Percentiles rank a stretch among this genome's conserved stretches.
These are phyloP conservation scores for Cladosporium sp. DNA, from an alignment of 2,329 filamentous ascomycete genomes.

Conservation along the genomic window DNA sequence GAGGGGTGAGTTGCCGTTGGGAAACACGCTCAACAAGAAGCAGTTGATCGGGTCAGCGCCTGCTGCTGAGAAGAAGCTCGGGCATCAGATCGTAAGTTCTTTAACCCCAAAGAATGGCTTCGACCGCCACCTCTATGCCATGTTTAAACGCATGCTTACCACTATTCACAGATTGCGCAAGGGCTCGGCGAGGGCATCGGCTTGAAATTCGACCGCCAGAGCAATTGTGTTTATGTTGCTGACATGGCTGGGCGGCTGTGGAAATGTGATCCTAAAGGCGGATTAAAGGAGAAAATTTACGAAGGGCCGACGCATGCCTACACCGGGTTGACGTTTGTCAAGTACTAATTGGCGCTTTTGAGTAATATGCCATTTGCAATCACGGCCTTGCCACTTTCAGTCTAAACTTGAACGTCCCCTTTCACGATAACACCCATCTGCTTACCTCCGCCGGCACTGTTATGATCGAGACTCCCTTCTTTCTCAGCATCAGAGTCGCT, in stretches of 20 bases:
- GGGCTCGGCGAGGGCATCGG: constrained; percentile 15
- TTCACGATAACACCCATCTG: not conserved
- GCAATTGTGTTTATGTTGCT: constrained; percentile 12
- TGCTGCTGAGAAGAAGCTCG: constrained; percentile 17
- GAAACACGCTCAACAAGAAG: constrained; percentile 50
- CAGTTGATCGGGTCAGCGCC: constrained; percentile 14
- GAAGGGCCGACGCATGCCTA: constrained; percentile 11
- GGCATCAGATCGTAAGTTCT: constrained; percentile 8
- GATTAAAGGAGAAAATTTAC: constrained; percentile 13
- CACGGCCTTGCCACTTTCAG: too few species aligned
- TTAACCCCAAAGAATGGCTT: not conserved
- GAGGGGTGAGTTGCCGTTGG: constrained; percentile 53
- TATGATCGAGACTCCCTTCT: not conserved
- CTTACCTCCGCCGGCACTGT: not conserved
- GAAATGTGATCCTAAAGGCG: constrained; percentile 12
- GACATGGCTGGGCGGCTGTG: constrained; percentile 14
- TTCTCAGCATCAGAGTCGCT: not conserved
- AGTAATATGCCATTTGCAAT: too few species aligned
- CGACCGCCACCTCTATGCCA: not conserved
- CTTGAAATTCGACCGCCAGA: constrained; percentile 14
- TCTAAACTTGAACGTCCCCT: not conserved
- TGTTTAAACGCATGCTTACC: not conserved
- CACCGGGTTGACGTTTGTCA: constrained; percentile 14
- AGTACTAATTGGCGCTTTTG: not conserved
- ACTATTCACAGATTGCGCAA: constrained; percentile 17